These are phyloP conservation scores for Neurospora sp. DNA, from an alignment of 495 filamentous ascomycete genomes.

Conservation along the genomic window DNA sequence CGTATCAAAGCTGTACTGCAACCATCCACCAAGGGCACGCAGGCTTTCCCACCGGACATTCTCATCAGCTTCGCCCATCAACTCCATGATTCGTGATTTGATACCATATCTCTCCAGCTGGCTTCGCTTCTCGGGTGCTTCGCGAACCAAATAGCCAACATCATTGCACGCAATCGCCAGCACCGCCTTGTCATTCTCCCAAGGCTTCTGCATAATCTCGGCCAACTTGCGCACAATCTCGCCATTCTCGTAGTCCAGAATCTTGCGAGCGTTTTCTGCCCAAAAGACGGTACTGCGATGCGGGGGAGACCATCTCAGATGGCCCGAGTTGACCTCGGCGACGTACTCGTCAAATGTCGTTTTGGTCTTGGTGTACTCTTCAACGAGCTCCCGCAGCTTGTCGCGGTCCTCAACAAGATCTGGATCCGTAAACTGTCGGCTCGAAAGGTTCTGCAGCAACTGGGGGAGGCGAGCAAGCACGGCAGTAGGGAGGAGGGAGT, in stretches of 20 bases:
- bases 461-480: constrained; percentile 73
- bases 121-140: constrained; percentile 72
- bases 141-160: constrained; percentile 77
- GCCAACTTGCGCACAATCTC: constrained; percentile 73
- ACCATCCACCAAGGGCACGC: constrained; percentile 84
- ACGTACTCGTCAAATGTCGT: constrained; percentile 97
- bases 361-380: constrained; percentile 91
- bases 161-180: constrained; percentile 95
- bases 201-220: constrained; percentile 75
- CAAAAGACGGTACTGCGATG: constrained; percentile 87
- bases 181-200: constrained; percentile 91
- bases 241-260: constrained; percentile 74
- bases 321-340: constrained; percentile 77
- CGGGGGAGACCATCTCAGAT: constrained; percentile 90
- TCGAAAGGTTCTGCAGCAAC: constrained; percentile 66
- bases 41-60: constrained; percentile 91
- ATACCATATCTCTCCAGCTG: constrained; percentile 84
- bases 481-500: constrained; percentile 68
- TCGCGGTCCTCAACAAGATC: constrained; percentile 83
- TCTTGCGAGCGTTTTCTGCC: constrained; percentile 88
- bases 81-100: constrained; percentile 86
- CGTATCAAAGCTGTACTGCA: constrained; percentile 77
- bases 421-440: constrained; percentile 76
- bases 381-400: constrained; percentile 64
- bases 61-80: constrained; percentile 88